These are phyloP conservation scores for Colletotrichum camelliae DNA, from an alignment of 2,329 filamentous ascomycete species.

Conservation along the genomic window DNA sequence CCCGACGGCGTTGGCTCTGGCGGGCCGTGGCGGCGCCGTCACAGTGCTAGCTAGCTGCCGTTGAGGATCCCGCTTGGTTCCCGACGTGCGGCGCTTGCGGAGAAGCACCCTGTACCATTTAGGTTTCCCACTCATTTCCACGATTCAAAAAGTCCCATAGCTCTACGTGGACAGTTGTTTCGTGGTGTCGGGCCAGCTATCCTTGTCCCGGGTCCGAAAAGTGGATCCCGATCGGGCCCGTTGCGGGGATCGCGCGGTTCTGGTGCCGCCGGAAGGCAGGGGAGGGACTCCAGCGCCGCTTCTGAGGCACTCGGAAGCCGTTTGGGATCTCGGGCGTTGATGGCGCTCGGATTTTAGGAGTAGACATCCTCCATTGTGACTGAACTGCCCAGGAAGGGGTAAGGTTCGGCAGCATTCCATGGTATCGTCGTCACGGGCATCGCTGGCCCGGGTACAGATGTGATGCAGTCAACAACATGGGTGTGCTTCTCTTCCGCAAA, in stretches of 20 bases:
- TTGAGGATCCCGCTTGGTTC: neutral
- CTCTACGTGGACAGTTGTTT: neutral
- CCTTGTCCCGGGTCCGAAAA: neutral
- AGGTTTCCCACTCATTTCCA: fast-evolving
- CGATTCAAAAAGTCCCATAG: neutral
- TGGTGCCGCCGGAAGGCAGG: neutral
- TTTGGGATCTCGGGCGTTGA: neutral
- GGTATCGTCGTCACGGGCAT: neutral
- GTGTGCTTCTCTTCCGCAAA: neutral
- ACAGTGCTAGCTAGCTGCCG: neutral
- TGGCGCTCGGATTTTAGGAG: neutral
- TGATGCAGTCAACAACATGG: neutral
- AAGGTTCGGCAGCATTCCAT: neutral
- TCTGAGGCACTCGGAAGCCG: neutral
- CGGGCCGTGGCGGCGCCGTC: neutral
- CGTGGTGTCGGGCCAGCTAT: neutral
- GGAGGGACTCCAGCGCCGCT: neutral
- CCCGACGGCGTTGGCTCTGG: neutral
- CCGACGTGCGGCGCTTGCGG: neutral
- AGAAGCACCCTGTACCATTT: fast-evolving
- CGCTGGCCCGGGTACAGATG: neutral
- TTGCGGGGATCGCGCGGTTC: neutral
- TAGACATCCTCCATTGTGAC: neutral
- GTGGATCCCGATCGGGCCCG: neutral
- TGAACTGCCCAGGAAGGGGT: fast-evolving